A percentile compares a stretch with the other conserved stretches of the same genome.
phyloP scores from a whole-genome alignment of 768 basidiomycete species.

The Hygrocybe punicea region DNA sequence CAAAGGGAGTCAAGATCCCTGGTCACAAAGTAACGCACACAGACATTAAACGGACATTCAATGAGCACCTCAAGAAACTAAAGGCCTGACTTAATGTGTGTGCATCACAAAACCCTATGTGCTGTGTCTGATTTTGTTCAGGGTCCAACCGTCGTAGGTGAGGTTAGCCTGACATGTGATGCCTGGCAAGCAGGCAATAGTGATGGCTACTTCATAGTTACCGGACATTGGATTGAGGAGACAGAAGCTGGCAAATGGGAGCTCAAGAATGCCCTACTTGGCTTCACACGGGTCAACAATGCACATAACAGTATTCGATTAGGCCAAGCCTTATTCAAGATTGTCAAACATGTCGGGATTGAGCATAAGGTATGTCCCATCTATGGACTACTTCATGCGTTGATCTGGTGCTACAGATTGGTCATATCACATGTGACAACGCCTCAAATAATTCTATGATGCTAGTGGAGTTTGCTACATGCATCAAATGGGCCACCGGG shows the following conservation, averaged over 20 bases:
- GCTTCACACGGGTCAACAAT: constrained; percentile 35
- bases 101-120: background rate
- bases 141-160: constrained; percentile 6
- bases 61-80: background rate
- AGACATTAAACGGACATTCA: constrained; percentile 33
- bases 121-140: background rate
- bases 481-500: constrained; percentile 1
- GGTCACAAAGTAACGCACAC: constrained; percentile 21
- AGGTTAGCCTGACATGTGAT: constrained; percentile 36
- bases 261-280: constrained; percentile 30
- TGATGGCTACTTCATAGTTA: constrained; percentile 41
- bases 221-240: constrained; percentile 41
- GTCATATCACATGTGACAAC: constrained; percentile 39
- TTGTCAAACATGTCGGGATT: constrained; percentile 26
- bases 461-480: constrained; percentile 23
- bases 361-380: constrained; percentile 25
- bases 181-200: constrained; percentile 40
- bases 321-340: constrained; percentile 38
- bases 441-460: constrained; percentile 38
- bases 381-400: constrained; percentile 2
- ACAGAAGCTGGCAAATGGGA: constrained; percentile 22
- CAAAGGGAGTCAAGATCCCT: constrained; percentile 37
- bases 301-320: constrained; percentile 36
- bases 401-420: constrained; percentile 21
- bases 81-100: background rate